Conservation (phyloP, 2,329 filamentous ascomycete species). For the Colletotrichum acutatum region DNA sequence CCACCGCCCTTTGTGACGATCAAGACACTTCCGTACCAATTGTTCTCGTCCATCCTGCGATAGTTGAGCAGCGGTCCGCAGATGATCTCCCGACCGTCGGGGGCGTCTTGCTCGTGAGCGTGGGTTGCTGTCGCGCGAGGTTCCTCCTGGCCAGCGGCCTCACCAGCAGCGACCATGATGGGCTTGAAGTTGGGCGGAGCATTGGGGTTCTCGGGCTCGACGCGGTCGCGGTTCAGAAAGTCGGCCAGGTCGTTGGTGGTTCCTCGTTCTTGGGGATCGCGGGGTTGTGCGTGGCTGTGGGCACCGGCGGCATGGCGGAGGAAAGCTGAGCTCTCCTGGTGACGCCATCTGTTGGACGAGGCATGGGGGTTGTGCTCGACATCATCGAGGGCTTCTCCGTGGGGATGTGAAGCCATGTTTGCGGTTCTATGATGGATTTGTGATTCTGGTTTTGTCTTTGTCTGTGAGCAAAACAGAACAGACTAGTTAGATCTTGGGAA, state of each 20-base stretch:
- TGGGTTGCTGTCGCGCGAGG: slow-evolving; percentile 32
- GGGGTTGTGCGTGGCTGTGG: slow-evolving; percentile 42
- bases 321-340: slow-evolving; percentile 70
- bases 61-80: slow-evolving; percentile 84
- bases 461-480: slow-evolving; percentile 13
- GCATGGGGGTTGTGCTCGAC: slow-evolving; percentile 63
- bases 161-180: slow-evolving; percentile 57
- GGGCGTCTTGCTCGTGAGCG: slow-evolving; percentile 36
- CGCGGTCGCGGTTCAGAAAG: slow-evolving; percentile 66
- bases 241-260: slow-evolving; percentile 63
- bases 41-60: slow-evolving; percentile 73
- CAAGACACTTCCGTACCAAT: slow-evolving; percentile 88
- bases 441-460: slow-evolving; percentile 44
- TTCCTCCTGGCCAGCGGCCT: slow-evolving; percentile 44
- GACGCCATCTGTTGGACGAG: slow-evolving; percentile 69
- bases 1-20: slow-evolving; percentile 82
- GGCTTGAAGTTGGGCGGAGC: slow-evolving; percentile 56
- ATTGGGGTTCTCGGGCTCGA: slow-evolving; percentile 52
- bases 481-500: slow-evolving; percentile 12
- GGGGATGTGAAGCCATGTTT: slow-evolving; percentile 38
- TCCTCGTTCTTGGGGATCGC: slow-evolving; percentile 53
- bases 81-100: slow-evolving; percentile 69
- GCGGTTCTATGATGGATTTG: background rate
- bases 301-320: slow-evolving; percentile 57
- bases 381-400: slow-evolving; percentile 43